Evolutionary conservation across 768 basidiomycete species (phyloP).

Genomic region (Russula ochroleuca): DNA sequence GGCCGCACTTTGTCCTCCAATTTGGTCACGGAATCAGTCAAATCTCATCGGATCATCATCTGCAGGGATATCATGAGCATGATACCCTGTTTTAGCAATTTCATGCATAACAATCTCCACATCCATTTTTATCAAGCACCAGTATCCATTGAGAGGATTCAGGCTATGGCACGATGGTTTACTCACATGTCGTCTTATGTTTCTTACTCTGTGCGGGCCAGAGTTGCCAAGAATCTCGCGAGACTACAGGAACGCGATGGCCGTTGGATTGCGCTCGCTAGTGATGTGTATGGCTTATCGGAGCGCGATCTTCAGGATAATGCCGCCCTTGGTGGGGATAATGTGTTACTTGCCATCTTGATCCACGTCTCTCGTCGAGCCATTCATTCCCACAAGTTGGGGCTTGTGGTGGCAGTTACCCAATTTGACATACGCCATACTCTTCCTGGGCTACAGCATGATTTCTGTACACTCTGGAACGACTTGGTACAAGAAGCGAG

Average conservation of each 20-base stretch:
- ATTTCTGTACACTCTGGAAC: too few relatives aligned
- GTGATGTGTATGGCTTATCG: not conserved
- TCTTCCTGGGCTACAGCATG: too few relatives aligned
- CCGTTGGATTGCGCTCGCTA: not conserved
- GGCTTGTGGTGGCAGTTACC: not conserved
- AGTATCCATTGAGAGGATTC: not conserved
- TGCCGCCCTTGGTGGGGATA: not conserved
- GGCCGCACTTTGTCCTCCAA: conserved; percentile 1
- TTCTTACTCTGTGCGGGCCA: not conserved
- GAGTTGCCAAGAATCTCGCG: not conserved
- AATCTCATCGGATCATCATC: not conserved
- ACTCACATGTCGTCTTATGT: not conserved
- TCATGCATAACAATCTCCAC: not conserved
- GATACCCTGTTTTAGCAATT: not conserved
- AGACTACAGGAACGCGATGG: not conserved
- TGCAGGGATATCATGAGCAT: not conserved
- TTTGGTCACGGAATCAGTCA: too few relatives aligned
- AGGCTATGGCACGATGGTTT: not conserved
- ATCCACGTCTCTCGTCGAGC: not conserved
- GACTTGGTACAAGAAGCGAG: not conserved
- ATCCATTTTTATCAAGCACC: not conserved
- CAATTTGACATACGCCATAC: not conserved
- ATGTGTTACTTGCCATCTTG: not conserved
- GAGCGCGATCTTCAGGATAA: not conserved
- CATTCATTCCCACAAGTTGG: not conserved